A percentile compares a stretch with the other conserved stretches of the same genome.
phyloP scores from a whole-genome alignment of 257 asterid species.

The Lycium ferocissimum region DNA sequence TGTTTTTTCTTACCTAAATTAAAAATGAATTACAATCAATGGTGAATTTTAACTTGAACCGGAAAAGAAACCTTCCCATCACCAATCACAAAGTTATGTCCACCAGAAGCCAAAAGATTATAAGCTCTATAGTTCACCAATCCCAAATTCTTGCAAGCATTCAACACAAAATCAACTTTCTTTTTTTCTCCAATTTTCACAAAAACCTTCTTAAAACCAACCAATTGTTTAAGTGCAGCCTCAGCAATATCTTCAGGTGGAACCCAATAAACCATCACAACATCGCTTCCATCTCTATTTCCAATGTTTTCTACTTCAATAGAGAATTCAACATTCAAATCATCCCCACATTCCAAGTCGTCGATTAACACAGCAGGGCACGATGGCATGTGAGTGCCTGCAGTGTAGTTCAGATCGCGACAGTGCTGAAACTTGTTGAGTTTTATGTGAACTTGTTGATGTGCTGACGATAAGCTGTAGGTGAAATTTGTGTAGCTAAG shows the following conservation, averaged over 20 bases:
- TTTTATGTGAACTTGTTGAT: not conserved
- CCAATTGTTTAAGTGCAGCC: conserved; percentile 43
- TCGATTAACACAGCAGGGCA: conserved; percentile 41
- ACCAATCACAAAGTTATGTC: conserved; percentile 44
- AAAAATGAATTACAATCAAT: not conserved
- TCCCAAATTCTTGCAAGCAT: conserved; percentile 49
- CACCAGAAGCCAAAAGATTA: conserved; percentile 45
- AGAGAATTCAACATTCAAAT: not conserved
- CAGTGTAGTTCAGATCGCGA: conserved; percentile 41
- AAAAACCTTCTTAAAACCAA: conserved; percentile 49
- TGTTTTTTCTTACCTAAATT: too few relatives aligned
- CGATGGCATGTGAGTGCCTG: not conserved
- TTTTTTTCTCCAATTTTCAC: conserved; percentile 32
- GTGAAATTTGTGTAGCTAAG: conserved; percentile 52
- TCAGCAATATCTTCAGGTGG: conserved; percentile 38
- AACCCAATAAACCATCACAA: conserved; percentile 43
- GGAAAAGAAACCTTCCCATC: conserved; percentile 33
- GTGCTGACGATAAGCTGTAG: conserved; percentile 20
- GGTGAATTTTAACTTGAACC: conserved; percentile 31
- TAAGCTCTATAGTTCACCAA: conserved; percentile 41
- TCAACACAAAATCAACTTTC: conserved; percentile 37
- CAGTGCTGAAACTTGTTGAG: conserved; percentile 44
- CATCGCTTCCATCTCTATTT: conserved; percentile 40
- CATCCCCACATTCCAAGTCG: conserved; percentile 28
- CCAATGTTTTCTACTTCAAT: conserved; percentile 45